phyloP scores from a whole-genome alignment of 176 grass and related monocot genomes.

The Cenchrus purpureus region DNA sequence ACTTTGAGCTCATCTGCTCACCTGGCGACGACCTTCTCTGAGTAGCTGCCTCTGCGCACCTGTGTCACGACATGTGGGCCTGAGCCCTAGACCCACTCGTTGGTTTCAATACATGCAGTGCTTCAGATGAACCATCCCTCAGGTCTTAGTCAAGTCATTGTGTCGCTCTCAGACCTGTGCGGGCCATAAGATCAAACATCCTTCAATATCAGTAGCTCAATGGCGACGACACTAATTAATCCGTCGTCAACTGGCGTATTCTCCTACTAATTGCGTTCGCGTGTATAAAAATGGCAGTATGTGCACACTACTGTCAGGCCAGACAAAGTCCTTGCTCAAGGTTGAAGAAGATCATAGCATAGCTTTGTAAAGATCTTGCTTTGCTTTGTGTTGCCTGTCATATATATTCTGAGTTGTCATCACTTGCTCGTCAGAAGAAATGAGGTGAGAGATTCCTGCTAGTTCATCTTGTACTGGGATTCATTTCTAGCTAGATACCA shows the following conservation, averaged over 20 bases:
- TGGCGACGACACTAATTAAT: neutral
- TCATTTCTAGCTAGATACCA: too few species aligned
- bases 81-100: too few species aligned
- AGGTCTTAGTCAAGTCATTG: slow-evolving; percentile 26
- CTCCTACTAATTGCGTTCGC: neutral
- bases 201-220: neutral
- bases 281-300: slow-evolving; percentile 18
- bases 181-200: neutral
- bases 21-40: too few species aligned
- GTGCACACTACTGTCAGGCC: slow-evolving; percentile 3
- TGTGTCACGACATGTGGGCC: too few species aligned
- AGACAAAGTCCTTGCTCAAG: slow-evolving; percentile 13
- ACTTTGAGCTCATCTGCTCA: neutral
- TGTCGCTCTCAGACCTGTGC: neutral
- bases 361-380: neutral
- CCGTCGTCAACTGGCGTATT: slow-evolving; percentile 13
- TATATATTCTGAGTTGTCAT: neutral
- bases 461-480: neutral
- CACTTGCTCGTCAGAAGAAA: neutral
- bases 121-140: neutral
- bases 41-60: too few species aligned
- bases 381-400: neutral
- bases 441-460: slow-evolving; percentile 37
- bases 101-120: too few species aligned
- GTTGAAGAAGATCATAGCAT: neutral